A percentile compares a stretch with the other conserved stretches of the same genome.
These are phyloP conservation scores for Eudorina sp. DNA, from an alignment of 139 green algal species.

Conservation along the genomic window DNA sequence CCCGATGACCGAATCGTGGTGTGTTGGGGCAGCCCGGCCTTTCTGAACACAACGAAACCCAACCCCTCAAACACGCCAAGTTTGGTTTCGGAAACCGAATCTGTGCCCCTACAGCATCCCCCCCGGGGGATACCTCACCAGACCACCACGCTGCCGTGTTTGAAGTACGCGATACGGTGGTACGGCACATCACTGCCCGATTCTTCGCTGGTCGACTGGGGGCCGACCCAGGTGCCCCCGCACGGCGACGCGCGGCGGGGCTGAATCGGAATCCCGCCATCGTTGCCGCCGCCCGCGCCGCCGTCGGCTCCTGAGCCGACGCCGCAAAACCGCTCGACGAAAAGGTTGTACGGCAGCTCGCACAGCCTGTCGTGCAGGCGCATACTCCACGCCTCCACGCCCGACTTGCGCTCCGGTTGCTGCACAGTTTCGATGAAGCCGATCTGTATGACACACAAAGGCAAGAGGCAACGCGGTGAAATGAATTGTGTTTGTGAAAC, in stretches of 20 bases:
- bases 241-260: neutral
- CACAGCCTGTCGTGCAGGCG: constrained; percentile 57
- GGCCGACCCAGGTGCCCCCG: neutral
- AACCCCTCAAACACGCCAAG: no score
- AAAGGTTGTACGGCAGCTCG: constrained; percentile 55
- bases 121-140: no score
- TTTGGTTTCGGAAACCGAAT: no score
- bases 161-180: constrained; percentile 67
- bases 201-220: constrained; percentile 20
- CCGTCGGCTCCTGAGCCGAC: neutral
- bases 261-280: neutral
- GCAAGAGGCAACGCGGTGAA: no score
- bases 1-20: no score
- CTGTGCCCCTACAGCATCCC: no score
- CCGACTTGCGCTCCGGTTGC: constrained; percentile 57
- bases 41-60: no score
- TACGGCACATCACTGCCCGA: constrained; percentile 55
- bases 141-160: constrained; percentile 48
- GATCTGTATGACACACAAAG: no score
- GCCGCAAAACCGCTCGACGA: constrained; percentile 47
- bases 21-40: no score
- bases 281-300: neutral
- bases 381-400: constrained; percentile 68
- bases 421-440: constrained; percentile 63
- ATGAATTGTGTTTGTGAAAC: no score